These are phyloP conservation scores for Nicotiana otophora DNA, from an alignment of 257 asterid species.

Conservation along the genomic window DNA sequence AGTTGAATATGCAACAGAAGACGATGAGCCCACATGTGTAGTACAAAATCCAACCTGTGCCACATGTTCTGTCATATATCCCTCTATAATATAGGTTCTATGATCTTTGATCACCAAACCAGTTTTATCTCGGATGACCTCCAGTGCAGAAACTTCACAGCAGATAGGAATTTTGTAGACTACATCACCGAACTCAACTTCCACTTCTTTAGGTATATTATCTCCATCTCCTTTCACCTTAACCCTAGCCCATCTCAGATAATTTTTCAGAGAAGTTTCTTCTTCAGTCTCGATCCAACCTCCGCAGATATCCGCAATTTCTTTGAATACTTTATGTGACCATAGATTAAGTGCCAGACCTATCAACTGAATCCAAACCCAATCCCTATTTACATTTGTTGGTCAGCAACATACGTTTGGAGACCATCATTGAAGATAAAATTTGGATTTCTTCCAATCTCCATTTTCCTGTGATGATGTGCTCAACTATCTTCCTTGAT, in stretches of 20 bases:
- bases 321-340: neutral
- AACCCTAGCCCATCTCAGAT: neutral
- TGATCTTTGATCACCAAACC: neutral
- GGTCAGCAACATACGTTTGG: neutral
- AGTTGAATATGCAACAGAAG: no score
- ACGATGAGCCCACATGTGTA: no score
- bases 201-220: neutral
- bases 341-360: neutral
- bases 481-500: no score
- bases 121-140: neutral
- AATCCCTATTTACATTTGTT: neutral
- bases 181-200: neutral
- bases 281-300: neutral
- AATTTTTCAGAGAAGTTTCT: neutral
- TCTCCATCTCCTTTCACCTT: neutral
- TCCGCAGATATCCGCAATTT: neutral
- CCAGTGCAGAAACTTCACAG: neutral
- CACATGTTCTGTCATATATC: no score
- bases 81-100: neutral
- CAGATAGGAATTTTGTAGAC: neutral
- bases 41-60: no score
- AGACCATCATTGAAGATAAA: neutral
- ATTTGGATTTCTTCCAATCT: neutral
- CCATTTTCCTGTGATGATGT: neutral
- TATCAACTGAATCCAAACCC: neutral